Conservation (phyloP, 257 asterid genomes). For the Petunia axillaris region DNA sequence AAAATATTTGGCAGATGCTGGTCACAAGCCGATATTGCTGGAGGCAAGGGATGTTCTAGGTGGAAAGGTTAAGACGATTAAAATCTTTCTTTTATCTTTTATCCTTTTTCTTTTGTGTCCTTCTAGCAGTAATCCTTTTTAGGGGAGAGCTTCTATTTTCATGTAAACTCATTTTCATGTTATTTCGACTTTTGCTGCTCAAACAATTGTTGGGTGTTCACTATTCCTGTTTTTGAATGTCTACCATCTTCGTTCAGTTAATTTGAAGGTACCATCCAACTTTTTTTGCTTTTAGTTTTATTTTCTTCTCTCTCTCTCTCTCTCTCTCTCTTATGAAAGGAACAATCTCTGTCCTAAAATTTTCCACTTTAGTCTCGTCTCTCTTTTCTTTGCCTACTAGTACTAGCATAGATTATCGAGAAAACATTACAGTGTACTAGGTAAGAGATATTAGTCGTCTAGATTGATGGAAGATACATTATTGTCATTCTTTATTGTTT, state of each 20-base stretch:
- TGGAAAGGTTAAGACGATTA: slow-evolving; percentile 67
- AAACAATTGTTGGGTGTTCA: neutral
- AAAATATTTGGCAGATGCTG: slow-evolving; percentile 97
- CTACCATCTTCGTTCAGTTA: neutral
- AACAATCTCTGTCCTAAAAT: neutral
- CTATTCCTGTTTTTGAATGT: neutral
- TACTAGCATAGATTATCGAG: neutral
- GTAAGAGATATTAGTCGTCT: neutral
- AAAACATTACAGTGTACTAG: neutral
- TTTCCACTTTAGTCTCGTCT: neutral
- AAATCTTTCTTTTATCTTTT: neutral
- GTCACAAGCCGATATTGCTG: slow-evolving; percentile 87
- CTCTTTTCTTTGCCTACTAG: neutral
- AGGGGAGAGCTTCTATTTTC: neutral
- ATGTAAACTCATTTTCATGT: neutral
- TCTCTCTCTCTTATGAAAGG: neutral
- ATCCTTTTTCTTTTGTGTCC: neutral
- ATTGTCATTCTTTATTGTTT: neutral
- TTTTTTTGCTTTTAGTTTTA: neutral
- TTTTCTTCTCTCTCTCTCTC: neutral
- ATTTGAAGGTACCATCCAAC: neutral
- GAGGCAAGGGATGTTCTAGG: slow-evolving; percentile 97
- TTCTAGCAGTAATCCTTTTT: neutral
- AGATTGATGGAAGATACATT: neutral
- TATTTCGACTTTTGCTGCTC: neutral